Evolutionary conservation across 148 eudicot genomes (phyloP), one percentile per base, ranked within the genome.

Genomic region (Rheum nobile): DNA sequence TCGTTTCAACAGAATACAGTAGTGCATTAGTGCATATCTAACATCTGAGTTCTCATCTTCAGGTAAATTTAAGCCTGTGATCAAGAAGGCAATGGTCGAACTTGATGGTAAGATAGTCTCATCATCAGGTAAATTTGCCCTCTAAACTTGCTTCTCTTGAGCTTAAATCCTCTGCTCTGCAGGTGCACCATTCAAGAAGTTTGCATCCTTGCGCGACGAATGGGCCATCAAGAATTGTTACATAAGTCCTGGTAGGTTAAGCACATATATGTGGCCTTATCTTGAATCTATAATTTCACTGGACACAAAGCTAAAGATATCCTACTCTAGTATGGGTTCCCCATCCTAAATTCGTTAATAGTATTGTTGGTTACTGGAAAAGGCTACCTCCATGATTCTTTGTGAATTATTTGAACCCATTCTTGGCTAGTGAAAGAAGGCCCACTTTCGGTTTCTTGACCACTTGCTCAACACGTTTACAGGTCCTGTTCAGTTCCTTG

Each of bases 51-150:
- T 46, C n/a, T 46, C 52, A 46, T 46, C 52, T 87, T 78, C 91
- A 95, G 99, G 99, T 57, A 95, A 95, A 71, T 90, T 87, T 86
- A 95, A 95, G 88, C 99, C 99, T 9, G 99, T 95, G 82, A 95
- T 95, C 61, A 95, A 95, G 88, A 95, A 95, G 84, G 99, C 99
- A 37, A 95, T 92, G 97, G 99, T 92, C 26, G 96, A 95, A 83
- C 92, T 95, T 76, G 96, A 95, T 8, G 99, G 98, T 94, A 73
- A 46, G 6, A 46, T 0, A 46, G 52, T 43, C 46, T 43, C 28
- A 24, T 11, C 26, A 11, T 43, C 29, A 17, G 19, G n/a, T 38
- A 19, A 7, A 32, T 17, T n/a, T 67, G 14, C 0, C 42, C 29
- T 16, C 1, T 67, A 8, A 8, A 26, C 65, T 26, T 29, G 38